These are phyloP conservation scores for Panaeolus papilionaceus DNA, from an alignment of 768 basidiomycete species.

Conservation along the genomic window DNA sequence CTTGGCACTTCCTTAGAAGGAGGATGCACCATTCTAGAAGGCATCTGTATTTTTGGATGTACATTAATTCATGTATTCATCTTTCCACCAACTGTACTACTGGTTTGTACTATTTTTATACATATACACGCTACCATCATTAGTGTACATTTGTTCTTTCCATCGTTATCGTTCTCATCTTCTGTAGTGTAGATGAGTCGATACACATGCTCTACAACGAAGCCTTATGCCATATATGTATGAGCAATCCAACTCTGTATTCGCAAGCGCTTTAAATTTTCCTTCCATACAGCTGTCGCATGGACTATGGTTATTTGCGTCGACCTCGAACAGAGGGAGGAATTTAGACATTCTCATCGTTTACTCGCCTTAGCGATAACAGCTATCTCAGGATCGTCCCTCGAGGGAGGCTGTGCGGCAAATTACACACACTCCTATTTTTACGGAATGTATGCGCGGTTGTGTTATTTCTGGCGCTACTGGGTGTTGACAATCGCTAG, in stretches of 20 bases:
- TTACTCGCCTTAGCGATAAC: background rate
- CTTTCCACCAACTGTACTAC: slow-evolving; percentile 20
- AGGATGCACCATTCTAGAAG: background rate
- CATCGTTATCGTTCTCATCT: slow-evolving; percentile 9
- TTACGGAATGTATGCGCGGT: background rate
- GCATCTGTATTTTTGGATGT: background rate
- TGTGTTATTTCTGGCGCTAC: background rate
- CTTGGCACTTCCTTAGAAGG: slow-evolving; percentile 13
- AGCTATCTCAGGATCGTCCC: slow-evolving; percentile 3
- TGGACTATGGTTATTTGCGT: background rate
- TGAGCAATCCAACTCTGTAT: background rate
- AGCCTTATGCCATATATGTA: slow-evolving; percentile 3
- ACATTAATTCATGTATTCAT: slow-evolving; percentile 1
- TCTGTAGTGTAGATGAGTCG: slow-evolving; percentile 4
- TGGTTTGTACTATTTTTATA: slow-evolving; percentile 15
- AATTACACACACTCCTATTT: slow-evolving; percentile 6
- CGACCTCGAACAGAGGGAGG: background rate
- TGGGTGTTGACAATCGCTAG: too few relatives aligned
- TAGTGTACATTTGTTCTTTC: slow-evolving; percentile 1
- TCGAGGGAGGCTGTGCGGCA: background rate
- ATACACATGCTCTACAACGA: background rate
- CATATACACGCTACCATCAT: background rate
- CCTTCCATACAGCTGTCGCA: background rate
- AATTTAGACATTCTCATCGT: background rate
- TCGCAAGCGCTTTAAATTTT: background rate